Percentiles rank a stretch among this genome's conserved stretches.
Conservation (phyloP, 2,329 filamentous ascomycete species). For the Talaromyces sp. region DNA sequence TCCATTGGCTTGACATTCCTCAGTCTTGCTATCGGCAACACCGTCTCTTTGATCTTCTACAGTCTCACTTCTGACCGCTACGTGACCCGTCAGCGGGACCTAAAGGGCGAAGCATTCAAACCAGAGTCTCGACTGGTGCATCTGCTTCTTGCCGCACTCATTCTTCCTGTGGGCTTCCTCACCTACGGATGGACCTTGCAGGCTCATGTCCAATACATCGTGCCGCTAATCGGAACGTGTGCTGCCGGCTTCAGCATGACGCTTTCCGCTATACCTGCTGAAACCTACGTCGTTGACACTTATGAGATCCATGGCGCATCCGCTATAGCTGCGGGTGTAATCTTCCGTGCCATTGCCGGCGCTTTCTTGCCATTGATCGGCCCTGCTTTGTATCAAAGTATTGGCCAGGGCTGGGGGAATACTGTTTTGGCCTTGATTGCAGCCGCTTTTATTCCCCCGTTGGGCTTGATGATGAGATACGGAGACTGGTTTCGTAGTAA, state of each 20-base stretch:
- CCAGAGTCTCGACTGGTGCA: not conserved
- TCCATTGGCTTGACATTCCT: not conserved
- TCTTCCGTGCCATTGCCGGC: not conserved
- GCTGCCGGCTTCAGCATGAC: slow-evolving; percentile 25
- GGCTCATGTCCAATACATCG: slow-evolving; percentile 24
- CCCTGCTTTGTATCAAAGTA: not conserved
- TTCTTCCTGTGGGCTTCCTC: not conserved
- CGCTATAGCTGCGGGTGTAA: not conserved
- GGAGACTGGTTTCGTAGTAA: not conserved
- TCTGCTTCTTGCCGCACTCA: not conserved
- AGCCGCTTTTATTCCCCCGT: not conserved
- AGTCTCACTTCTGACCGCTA: not conserved
- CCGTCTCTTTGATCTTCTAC: not conserved
- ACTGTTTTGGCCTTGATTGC: not conserved
- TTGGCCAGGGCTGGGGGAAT: not conserved
- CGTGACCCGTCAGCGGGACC: not conserved
- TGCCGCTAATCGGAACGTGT: slow-evolving; percentile 28
- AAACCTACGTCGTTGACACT: slow-evolving; percentile 26
- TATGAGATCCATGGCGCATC: slow-evolving; percentile 12
- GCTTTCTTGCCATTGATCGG: not conserved
- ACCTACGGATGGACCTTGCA: not conserved
- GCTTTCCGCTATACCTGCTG: slow-evolving; percentile 37
- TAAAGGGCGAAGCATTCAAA: not conserved
- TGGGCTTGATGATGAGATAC: not conserved
- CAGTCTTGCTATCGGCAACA: not conserved